Percentiles rank a stretch among this genome's conserved stretches.
Conservation (phyloP, 2,329 filamentous ascomycete genomes). For the Elsinoe arachidis region DNA sequence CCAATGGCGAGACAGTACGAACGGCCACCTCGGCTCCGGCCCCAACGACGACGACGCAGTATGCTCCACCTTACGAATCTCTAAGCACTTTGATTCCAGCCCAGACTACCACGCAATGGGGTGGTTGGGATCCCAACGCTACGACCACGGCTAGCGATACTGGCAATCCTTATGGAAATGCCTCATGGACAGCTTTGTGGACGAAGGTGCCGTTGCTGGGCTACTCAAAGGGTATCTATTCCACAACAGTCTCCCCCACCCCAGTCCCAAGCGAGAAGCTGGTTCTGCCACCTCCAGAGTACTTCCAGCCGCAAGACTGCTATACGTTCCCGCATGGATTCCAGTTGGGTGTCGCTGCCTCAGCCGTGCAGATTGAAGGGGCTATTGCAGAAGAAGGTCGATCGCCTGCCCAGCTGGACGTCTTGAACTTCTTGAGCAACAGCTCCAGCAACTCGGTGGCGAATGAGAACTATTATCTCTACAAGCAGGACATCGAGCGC, state of each 20-base stretch:
- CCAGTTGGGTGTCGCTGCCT: constrained; percentile 18
- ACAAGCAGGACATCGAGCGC: constrained; percentile 39
- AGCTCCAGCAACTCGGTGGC: constrained; percentile 40
- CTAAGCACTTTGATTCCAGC: no score
- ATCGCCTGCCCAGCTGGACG: constrained; percentile 17
- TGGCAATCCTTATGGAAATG: no score
- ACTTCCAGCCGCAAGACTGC: constrained; percentile 42
- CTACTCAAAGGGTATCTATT: no score
- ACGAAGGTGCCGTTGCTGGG: no score
- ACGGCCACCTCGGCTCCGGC: no score
- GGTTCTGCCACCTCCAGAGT: constrained; percentile 46
- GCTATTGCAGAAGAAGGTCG: constrained; percentile 18
- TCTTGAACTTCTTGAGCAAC: constrained; percentile 13
- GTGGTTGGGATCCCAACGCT: no score
- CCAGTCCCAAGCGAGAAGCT: constrained; percentile 47
- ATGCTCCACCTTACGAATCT: no score
- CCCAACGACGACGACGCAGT: no score
- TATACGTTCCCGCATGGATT: constrained; percentile 44
- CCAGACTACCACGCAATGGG: no score
- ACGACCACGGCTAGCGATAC: no score
- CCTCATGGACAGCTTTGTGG: no score
- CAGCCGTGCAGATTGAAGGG: constrained; percentile 21
- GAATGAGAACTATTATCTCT: constrained; percentile 43
- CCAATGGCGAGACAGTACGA: no score
- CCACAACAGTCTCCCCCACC: constrained; percentile 47